Base-by-base conservation (phyloP, 2,329 filamentous ascomycete species). In the Westerdykella aurantiaca region DNA sequence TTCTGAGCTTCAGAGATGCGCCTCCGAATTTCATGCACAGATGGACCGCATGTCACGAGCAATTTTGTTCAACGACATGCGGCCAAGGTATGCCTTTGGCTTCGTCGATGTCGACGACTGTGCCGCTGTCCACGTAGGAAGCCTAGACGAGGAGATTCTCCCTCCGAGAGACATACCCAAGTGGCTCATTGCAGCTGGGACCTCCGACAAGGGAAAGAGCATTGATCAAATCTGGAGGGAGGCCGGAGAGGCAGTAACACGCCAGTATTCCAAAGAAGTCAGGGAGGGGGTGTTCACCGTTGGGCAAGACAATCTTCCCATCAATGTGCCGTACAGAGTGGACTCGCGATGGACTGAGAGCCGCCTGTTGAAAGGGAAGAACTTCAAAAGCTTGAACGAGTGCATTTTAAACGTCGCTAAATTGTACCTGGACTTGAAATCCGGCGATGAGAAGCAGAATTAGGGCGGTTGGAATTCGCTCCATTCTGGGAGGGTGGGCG, bases 51-150 rank as follows among this genome's bases (percentile, higher is more conserved):
- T 65, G 51, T 59, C 52, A 2, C 52, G 53, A 23, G 61, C 61
- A 1, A 43, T 65, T 4, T 44, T 66, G 1, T 66, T 66, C 46
- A 56, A 63, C 31, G 56, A 56, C 9, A 44, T 51, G 6, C 53
- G 55, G 10, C 58, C 63, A 3, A 51, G 57, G 7, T 65, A 66
- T 45, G 53, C 55, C 5, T 66, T 66, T 41, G 61, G 61, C 3
- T 66, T 66, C n/a, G 60, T 65, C 21, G 53, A 62, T 33, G 53
- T 65, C 1, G 38, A 54, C 5, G 61, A 66, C 35, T 64, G 60
- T 41, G 61, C 63, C 10, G 49, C 43, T 7, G 49, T 66, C 5
- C 61, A 64, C 46, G 48, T 66, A 6, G 58, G 61, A 42, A 57
- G 60, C 1, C 41, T 66, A 10, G 43, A 63, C 16, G 54, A 53